A percentile compares a stretch with the other conserved stretches of the same genome.
Conservation (phyloP, 2,329 filamentous ascomycete species). For the Botrytis aclada region DNA sequence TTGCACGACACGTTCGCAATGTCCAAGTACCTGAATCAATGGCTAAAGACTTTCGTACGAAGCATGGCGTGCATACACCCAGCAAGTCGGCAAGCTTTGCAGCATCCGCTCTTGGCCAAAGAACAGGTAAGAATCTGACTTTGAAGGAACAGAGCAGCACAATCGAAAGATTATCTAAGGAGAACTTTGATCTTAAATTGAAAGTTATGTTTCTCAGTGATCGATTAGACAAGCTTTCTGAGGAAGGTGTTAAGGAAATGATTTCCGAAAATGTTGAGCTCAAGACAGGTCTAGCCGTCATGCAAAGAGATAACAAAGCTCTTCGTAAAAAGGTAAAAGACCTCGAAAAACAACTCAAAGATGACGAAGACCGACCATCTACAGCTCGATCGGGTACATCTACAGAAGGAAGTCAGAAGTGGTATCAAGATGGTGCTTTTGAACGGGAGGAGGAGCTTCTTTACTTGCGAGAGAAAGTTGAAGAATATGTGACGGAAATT, state of each 20-base stretch:
- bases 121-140: slow-evolving; percentile 70
- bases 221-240: slow-evolving; percentile 85
- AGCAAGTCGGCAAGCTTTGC: slow-evolving; percentile 48
- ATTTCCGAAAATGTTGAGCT: slow-evolving; percentile 96
- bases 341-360: slow-evolving; percentile 73
- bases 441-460: slow-evolving; percentile 82
- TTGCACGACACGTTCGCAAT: slow-evolving; percentile 83
- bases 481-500: slow-evolving; percentile 79
- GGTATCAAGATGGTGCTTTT: slow-evolving; percentile 55
- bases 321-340: slow-evolving; percentile 80
- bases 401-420: slow-evolving; percentile 51
- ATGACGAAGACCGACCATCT: slow-evolving; percentile 60
- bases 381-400: slow-evolving; percentile 58
- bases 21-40: slow-evolving; percentile 89
- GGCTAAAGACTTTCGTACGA: slow-evolving; percentile 79
- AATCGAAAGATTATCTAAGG: slow-evolving; percentile 92
- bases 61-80: slow-evolving; percentile 62
- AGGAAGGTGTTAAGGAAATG: slow-evolving; percentile 96
- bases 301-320: slow-evolving; percentile 87
- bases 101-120: slow-evolving; percentile 47
- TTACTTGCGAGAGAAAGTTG: slow-evolving; percentile 79
- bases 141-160: slow-evolving; percentile 97
- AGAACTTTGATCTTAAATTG: slow-evolving; percentile 96
- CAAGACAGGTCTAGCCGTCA: slow-evolving; percentile 81
- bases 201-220: slow-evolving; percentile 97